Evolutionary conservation across 805 yeast species (phyloP), one percentile per base, ranked within the genome.

Genomic region (Vanderwaltozyma yarrowii): DNA sequence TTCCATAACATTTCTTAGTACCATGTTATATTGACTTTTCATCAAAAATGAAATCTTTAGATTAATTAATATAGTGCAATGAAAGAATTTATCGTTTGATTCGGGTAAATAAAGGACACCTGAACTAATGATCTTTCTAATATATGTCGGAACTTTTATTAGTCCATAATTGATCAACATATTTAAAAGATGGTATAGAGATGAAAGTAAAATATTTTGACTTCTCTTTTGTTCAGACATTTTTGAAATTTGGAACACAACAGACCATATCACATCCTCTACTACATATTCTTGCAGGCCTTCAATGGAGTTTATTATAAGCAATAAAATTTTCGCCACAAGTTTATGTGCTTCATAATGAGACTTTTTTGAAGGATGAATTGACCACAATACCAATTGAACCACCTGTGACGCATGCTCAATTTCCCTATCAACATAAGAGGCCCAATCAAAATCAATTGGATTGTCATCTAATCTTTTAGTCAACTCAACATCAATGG

Each of bases 71-170:
- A 82, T 66, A 10, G 65, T 47, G 17, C 80, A 63, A 52, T 73
- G 95, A 31, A 69, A 69, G 41, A 51, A 60, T 51, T 66, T 67
- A 36, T 78, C 79, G 20, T 61, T 56, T 7, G 66, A 66, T 15
- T 74, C 72, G 7, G 73, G 68, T 3, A 76, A 58, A 57, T 82
- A 85, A 33, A 88, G 73, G 1, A 86, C 67, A 4, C 96, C 98
- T 1, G 92, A 78, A 9, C 96, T 85, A 32, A 89, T 87, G 27
- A 88, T 63, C 47, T 78, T 75, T 50, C 96, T 66, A 40, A 88
- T 66, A 51, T 89, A 89, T 1, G 81, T 70, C 1, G 68, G 56
- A 2, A 60, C 58, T 40, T 70, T 73, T n/a, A 70, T 61, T 34
- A 67, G 62, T 12, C 70, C 62, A 14, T 70, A 65, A 11, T 63